Evolutionary conservation across 305 asterid species (phyloP), one percentile per base, ranked within the genome.

Genomic region (Striga hermonthica): DNA sequence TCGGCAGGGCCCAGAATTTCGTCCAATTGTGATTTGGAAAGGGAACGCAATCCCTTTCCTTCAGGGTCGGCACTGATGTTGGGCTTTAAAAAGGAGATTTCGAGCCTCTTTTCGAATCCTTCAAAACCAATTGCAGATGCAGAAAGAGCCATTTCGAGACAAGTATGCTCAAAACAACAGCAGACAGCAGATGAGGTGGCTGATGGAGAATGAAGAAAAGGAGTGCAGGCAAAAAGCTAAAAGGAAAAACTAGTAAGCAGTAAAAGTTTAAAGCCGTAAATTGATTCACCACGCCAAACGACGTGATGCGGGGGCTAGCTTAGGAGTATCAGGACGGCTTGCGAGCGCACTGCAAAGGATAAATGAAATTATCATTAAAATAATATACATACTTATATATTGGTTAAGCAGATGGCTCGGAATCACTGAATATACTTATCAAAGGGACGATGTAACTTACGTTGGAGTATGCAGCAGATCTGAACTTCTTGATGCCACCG

Each of bases 401-500:
- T 22, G 31, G 31, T 22, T 22, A 22, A 22, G 31, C 31, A 22
- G 31, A 22, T 22, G 2, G 31, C 2, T 22, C 1, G 2, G 31
- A 22, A 22, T 22, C 31, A 22, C 31, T 22, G 31, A 22, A 22
- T 22, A 2, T 22, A 22, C 31, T 22, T 22, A 22, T 39, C 9
- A 38, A 16, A 48, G 34, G 73, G 10, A 41, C 4, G 31, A 40
- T 52, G 40, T 22, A 58, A 1, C 88, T 75, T 69, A 90, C 97
- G 94, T 88, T 91, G 75, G 96, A 88, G 96, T 88, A 91, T 0
- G 98, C 95, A 88, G 98, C 98, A 77, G 95, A 91, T 83, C 86
- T 80, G 95, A 91, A 88, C 74, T 88, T 91, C 95, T 83, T 84
- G 83, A 91, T 85, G 81, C 96, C 98, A 9, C 98, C 96, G 84